Conservation (phyloP, 768 basidiomycete species). For the Omphalotus guepiniiformis region DNA sequence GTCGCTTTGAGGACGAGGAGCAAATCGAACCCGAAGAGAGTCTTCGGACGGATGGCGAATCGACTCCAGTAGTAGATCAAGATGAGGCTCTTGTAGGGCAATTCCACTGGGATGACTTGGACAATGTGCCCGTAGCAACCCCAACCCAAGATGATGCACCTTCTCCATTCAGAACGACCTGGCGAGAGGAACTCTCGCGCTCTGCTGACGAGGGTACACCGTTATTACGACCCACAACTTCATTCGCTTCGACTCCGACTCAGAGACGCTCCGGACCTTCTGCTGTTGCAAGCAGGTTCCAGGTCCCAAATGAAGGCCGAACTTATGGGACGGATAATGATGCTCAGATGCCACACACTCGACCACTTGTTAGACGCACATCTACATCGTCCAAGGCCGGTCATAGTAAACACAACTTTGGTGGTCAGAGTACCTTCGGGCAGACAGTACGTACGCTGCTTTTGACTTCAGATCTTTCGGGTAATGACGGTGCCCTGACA, state of each 20-base stretch:
- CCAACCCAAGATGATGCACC: constrained; percentile 2
- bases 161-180: constrained; percentile 6
- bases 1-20: constrained; percentile 18
- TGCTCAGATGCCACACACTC: constrained; percentile 9
- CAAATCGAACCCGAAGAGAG: constrained; percentile 18
- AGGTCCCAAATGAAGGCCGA: constrained; percentile 2
- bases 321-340: constrained; percentile 2
- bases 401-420: constrained; percentile 28
- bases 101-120: constrained; percentile 20
- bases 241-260: constrained; percentile 23
- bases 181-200: constrained; percentile 19
- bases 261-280: constrained; percentile 1
- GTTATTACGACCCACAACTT: constrained; percentile 34
- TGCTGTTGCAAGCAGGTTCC: constrained; percentile 11
- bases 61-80: not conserved
- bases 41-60: constrained; percentile 3
- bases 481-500: not conserved
- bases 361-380: constrained; percentile 22
- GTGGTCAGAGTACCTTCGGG: constrained; percentile 66
- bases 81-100: constrained; percentile 16
- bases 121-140: too few species aligned
- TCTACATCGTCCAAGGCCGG: constrained; percentile 29
- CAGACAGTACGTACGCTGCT: constrained; percentile 51
- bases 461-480: not conserved
- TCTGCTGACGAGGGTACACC: constrained; percentile 28